A percentile compares a stretch with the other conserved stretches of the same genome.
Evolutionary conservation across 1,284 basidiomycete species (phyloP).

Genomic region (Cerioporus squamosus): DNA sequence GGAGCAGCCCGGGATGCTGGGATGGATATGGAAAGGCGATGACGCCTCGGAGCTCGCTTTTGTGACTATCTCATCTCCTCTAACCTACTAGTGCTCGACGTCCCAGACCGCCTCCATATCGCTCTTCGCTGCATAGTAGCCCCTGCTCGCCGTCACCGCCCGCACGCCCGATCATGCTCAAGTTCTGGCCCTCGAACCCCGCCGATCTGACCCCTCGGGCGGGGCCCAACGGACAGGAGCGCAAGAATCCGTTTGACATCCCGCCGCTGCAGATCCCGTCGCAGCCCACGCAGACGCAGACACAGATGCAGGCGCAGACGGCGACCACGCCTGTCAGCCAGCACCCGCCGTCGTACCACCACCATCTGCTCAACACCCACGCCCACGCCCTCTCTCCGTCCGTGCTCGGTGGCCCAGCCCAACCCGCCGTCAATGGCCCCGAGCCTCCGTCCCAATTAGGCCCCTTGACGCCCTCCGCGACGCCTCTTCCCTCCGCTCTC

Average conservation of each 20-base stretch:
- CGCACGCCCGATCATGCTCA: conserved; percentile 67
- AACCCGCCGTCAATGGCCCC: conserved; percentile 29
- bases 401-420: conserved; percentile 33
- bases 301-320: conserved; percentile 11
- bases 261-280: conserved; percentile 31
- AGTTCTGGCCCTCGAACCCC: conserved; percentile 66
- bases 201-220: conserved; percentile 79
- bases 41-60: conserved; percentile 4
- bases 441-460: conserved; percentile 35
- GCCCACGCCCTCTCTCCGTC: conserved; percentile 33
- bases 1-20: not conserved
- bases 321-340: conserved; percentile 15
- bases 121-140: not conserved
- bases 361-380: conserved; percentile 44
- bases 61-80: not conserved
- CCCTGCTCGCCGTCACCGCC: conserved; percentile 17
- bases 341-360: conserved; percentile 38
- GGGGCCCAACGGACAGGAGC: conserved; percentile 53
- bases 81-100: conserved; percentile 10
- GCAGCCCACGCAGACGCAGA: conserved; percentile 14
- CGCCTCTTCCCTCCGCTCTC: conserved; percentile 55
- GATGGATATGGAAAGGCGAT: conserved; percentile 2
- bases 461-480: conserved; percentile 44
- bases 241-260: conserved; percentile 73
- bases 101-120: conserved; percentile 8